A percentile compares a stretch with the other conserved stretches of the same genome.
Evolutionary conservation across 345 rosid genomes (phyloP).

Genomic region (Citrus medica): DNA sequence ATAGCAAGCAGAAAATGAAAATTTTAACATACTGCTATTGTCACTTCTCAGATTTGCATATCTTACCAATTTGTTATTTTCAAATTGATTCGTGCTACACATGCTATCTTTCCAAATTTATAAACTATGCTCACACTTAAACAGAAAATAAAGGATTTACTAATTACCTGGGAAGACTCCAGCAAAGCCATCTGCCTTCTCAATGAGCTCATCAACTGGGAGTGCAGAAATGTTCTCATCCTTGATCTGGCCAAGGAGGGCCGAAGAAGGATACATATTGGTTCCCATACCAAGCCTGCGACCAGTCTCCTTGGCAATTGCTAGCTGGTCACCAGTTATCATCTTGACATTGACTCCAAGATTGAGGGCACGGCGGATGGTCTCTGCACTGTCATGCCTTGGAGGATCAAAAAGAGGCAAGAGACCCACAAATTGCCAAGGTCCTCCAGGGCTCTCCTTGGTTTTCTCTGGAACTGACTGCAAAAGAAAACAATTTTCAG

Average conservation of each 20-base stretch:
- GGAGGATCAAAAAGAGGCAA: conserved; percentile 97
- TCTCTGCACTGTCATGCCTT: conserved; percentile 95
- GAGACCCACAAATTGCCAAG: conserved; percentile 86
- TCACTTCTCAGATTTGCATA: no score
- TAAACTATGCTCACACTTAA: background rate
- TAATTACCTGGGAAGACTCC: conserved; percentile 87
- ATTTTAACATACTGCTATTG: background rate
- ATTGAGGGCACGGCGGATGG: conserved; percentile 77
- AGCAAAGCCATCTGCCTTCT: conserved; percentile 95
- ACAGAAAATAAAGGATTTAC: background rate
- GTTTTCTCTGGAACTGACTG: conserved; percentile 60
- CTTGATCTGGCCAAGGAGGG: conserved; percentile 68
- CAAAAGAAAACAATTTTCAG: background rate
- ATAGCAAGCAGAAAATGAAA: background rate
- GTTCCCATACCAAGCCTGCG: conserved; percentile 98
- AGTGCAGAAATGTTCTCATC: conserved; percentile 48
- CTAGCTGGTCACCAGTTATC: conserved; percentile 96
- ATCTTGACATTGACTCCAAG: conserved; percentile 94
- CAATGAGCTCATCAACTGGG: conserved; percentile 83
- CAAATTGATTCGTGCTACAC: background rate
- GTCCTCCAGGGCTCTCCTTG: conserved; percentile 69
- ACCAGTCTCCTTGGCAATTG: conserved; percentile 90
- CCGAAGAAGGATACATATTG: conserved; percentile 95
- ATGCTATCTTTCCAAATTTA: background rate
- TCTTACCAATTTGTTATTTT: background rate